Evolutionary conservation across 768 basidiomycete genomes (phyloP), one percentile per base, ranked within the genome.

Genomic region (Termitomyces titanicus): DNA sequence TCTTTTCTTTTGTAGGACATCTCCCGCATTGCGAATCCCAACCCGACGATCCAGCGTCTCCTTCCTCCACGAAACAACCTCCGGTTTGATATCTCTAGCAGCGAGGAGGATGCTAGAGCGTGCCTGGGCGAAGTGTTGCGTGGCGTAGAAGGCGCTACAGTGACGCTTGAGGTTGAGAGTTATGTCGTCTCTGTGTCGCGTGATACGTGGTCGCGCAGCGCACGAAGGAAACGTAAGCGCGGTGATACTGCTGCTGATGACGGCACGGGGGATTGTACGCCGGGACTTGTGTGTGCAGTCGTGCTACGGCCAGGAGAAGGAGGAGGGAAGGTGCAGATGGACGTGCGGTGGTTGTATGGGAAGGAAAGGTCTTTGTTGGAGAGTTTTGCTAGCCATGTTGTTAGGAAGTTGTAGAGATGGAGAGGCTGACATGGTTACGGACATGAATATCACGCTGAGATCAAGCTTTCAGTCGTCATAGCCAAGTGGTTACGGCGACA

Each of bases 401-500:
- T 73, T 46, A 74, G 81, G 56, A 86, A 82, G 62, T 62, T 83
- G 25, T n/a, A n/a, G n/a, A n/a, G n/a, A n/a, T n/a, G n/a, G n/a
- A n/a, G n/a, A n/a, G n/a, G n/a, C n/a, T n/a, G n/a, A n/a, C n/a
- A n/a, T n/a, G n/a, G n/a, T n/a, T n/a, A n/a, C n/a, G n/a, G n/a
- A n/a, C n/a, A n/a, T n/a, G n/a, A n/a, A n/a, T n/a, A n/a, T n/a
- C n/a, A n/a, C 29, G 29, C 29, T 29, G 5, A 4, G 5, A 3
- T 29, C 9, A 29, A 4, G 29, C 29, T 29, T n/a, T 9, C 29
- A 61, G 82, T 80, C 81, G 79, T 81, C 80, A 83, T 84, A 83
- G 82, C 83, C 80, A 83, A 84, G 83, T 83, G 83, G 82, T 84
- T 83, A 84, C 77, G 80, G 83, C 82, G 83, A 84, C 81, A 84